phyloP scores from a whole-genome alignment of 139 green algal species.

The Trebouxia sp. region DNA sequence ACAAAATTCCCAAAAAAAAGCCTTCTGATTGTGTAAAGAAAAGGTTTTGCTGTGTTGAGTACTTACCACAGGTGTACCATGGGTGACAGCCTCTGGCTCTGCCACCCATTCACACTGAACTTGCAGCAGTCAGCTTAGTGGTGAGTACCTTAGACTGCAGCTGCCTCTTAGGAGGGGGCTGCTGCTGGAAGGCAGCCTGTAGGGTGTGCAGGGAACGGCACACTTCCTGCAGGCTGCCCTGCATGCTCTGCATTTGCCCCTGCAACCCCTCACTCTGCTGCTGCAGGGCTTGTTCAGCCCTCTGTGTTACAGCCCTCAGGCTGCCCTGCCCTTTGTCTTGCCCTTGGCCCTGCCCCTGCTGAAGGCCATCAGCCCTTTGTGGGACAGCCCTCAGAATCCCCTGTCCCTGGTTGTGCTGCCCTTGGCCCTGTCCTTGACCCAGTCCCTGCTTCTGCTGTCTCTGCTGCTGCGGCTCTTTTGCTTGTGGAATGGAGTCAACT shows the following conservation, averaged over 20 bases:
- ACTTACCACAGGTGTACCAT: too few species aligned
- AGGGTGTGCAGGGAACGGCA: neutral
- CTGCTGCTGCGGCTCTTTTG: too few species aligned
- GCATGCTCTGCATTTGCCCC: constrained; percentile 19
- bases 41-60: too few species aligned
- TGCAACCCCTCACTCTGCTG: neutral
- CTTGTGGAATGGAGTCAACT: too few species aligned
- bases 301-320: neutral
- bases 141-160: neutral
- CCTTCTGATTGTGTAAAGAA: too few species aligned
- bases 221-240: neutral
- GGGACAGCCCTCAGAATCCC: neutral
- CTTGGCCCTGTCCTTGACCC: too few species aligned
- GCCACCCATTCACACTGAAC: too few species aligned
- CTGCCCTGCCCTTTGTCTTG: neutral
- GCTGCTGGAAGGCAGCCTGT: constrained; percentile 20
- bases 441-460: too few species aligned
- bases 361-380: neutral
- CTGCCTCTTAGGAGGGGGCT: neutral
- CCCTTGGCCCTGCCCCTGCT: too few species aligned
- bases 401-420: neutral
- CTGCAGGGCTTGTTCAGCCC: constrained; percentile 9
- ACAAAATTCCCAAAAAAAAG: too few species aligned
- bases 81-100: too few species aligned
- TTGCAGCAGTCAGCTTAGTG: too few species aligned